These are phyloP conservation scores for Sorghum bicolor DNA, from an alignment of 176 grass and related monocot genomes.

Conservation along the genomic window Sorghum_bicolor_NCBIv3 NC_012879.2:57517501-57518000, in stretches of 20 bases:
- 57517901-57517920: conserved; percentile 19
- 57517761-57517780: too few relatives aligned
- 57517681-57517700: background rate
- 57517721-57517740: background rate
- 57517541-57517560: too few relatives aligned
- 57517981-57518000: background rate
- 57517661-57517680: background rate
- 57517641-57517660: background rate
- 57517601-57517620: too few relatives aligned
- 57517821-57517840: background rate
- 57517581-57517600: too few relatives aligned
- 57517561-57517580: too few relatives aligned
- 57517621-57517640: too few relatives aligned
- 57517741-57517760: background rate
- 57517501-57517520: background rate
- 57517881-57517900: background rate
- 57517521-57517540: background rate
- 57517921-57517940: background rate
- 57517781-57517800: too few relatives aligned
- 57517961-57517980: conserved; percentile 4
- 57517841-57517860: background rate
- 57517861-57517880: background rate
- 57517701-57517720: background rate
- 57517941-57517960: conserved; percentile 16
- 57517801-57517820: background rate